Base-by-base conservation (phyloP, 306 rosid genomes). In the Cucumis hystrix region DNA sequence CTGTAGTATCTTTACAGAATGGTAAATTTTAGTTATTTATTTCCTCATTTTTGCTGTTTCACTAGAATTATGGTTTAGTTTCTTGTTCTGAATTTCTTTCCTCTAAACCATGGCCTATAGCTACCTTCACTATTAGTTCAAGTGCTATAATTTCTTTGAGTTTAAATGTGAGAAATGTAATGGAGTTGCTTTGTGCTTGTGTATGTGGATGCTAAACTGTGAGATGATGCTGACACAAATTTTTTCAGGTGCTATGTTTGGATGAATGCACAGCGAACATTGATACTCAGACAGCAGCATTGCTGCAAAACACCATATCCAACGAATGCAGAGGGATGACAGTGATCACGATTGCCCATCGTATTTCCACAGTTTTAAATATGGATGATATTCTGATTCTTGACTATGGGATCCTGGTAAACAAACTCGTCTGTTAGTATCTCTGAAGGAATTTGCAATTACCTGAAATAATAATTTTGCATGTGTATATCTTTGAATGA, bases 261-360 rank as follows among this genome's bases (percentile, higher is more conserved):
- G 98, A 95, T 84, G 98, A 95, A 75, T 92, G 98, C 89, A 92
- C 98, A 1, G 98, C 98, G 75, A 95, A 67, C 51, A 88, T 95
- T 54, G 98, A 95, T 83, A 79, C 89, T 78, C 92, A 83, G 84
- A 95, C 98, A 57, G 98, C 97, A 81, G 83, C 93, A 4, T 79
- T 88, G 57, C 86, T 95, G 79, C 97, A 95, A 79, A 86, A 84
- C 43, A 80, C 97, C 58, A 87, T 95, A 80, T 87, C 95, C 57
- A 79, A 88, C 58, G 95, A 89, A 83, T 95, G 91, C 87, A 59
- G 86, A 79, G 98, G 92, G 80, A 84, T 87, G 82, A 94, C 97
- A 28, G 97, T 91, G 47, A 41, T 94, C 79, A 90, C 98, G 66
- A 92, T 94, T 75, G 98, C 98, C 85, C 98, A 94, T 82, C 88